These are phyloP conservation scores for Cladosporium sp. DNA, from an alignment of 2,329 filamentous ascomycete species.

Conservation along the genomic window DNA sequence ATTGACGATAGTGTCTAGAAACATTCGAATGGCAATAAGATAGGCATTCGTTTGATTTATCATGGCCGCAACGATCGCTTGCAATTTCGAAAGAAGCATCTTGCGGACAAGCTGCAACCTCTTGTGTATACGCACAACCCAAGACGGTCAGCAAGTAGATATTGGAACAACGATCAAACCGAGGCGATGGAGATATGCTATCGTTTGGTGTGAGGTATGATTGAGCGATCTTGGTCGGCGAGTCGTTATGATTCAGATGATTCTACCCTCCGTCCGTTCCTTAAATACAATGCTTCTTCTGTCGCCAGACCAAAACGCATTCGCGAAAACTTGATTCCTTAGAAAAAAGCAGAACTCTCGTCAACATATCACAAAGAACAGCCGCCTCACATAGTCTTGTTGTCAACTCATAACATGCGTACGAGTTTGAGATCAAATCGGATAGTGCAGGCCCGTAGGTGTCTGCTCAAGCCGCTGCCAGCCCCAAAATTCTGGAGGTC, in stretches of 20 bases:
- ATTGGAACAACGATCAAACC: neutral
- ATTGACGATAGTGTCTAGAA: neutral
- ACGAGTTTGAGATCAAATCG: neutral
- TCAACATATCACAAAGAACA: neutral
- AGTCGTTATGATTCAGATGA: neutral
- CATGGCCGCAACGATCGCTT: neutral
- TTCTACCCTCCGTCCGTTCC: neutral
- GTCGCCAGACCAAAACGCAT: neutral
- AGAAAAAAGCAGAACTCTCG: neutral
- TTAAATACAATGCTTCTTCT: neutral
- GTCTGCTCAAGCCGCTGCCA: neutral
- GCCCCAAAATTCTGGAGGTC: neutral
- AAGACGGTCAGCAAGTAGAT: neutral
- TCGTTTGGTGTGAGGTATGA: neutral
- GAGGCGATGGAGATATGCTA: neutral
- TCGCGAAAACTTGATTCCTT: neutral
- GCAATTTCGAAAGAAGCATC: neutral
- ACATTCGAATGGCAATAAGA: neutral
- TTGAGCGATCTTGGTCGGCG: neutral
- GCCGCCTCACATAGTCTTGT: neutral
- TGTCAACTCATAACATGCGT: neutral
- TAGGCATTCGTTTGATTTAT: neutral
- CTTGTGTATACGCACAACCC: neutral
- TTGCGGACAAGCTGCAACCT: neutral
- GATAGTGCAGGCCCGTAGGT: neutral